Evolutionary conservation across 2,329 filamentous ascomycete species (phyloP).

Genomic region (Penicillium decumbens): DNA sequence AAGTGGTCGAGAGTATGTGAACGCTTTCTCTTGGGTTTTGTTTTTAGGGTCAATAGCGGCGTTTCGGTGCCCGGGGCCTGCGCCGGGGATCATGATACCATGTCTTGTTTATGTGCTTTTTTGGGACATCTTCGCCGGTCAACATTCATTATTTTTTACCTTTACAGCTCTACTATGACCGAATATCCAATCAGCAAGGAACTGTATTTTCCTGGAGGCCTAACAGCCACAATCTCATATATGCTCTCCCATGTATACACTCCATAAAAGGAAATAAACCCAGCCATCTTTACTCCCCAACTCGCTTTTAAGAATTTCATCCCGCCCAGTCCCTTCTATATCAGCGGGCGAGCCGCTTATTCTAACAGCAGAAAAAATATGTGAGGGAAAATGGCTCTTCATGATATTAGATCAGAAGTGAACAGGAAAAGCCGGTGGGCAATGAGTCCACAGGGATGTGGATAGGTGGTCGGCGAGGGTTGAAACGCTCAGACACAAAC

Average conservation of each 20-base stretch:
- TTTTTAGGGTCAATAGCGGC: slow-evolving; percentile 10
- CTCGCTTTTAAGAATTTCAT: slow-evolving; percentile 17
- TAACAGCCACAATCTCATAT: slow-evolving; percentile 11
- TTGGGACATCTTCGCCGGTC: neutral
- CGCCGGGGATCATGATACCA: slow-evolving; percentile 24
- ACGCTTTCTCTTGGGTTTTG: slow-evolving; percentile 5
- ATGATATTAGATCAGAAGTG: slow-evolving; percentile 22
- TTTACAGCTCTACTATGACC: neutral
- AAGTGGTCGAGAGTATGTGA: slow-evolving; percentile 47
- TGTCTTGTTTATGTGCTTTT: slow-evolving; percentile 8
- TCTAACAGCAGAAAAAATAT: slow-evolving; percentile 13
- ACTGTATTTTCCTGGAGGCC: slow-evolving; percentile 4
- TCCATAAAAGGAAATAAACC: slow-evolving; percentile 11
- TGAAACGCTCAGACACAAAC: slow-evolving; percentile 10
- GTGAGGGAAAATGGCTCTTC: slow-evolving; percentile 14
- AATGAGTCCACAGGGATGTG: slow-evolving; percentile 11
- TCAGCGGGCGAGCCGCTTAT: slow-evolving; percentile 9
- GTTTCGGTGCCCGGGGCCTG: slow-evolving; percentile 13
- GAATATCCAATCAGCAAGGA: neutral
- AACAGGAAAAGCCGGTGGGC: slow-evolving; percentile 5
- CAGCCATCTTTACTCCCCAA: slow-evolving; percentile 18
- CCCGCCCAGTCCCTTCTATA: slow-evolving; percentile 16
- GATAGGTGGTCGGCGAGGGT: slow-evolving; percentile 15
- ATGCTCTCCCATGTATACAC: slow-evolving; percentile 17
- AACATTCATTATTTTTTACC: too few species aligned